These are phyloP conservation scores for Austroboletus niveus DNA, from an alignment of 1,284 basidiomycete species.

Conservation along the genomic window DNA sequence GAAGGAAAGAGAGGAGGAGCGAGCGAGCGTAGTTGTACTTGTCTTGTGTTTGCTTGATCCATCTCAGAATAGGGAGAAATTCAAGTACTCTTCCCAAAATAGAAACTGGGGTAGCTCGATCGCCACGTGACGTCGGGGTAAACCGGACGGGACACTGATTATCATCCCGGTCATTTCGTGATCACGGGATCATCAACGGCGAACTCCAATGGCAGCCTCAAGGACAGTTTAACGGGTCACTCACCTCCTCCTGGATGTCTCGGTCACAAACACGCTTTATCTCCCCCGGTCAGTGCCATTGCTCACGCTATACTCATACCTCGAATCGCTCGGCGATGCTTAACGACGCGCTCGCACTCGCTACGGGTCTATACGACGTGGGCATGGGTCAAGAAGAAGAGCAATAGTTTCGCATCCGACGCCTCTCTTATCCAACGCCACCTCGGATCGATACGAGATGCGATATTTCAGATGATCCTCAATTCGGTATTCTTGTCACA, in stretches of 20 bases:
- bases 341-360: slow-evolving; percentile 4
- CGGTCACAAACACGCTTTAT: no score
- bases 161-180: not conserved
- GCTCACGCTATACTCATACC: no score
- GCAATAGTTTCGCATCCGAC: slow-evolving; percentile 11
- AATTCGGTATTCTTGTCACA: slow-evolving; percentile 5
- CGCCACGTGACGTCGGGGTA: slow-evolving; percentile 25
- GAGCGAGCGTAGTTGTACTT: slow-evolving; percentile 7
- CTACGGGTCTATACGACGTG: slow-evolving; percentile 15
- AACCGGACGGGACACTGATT: slow-evolving; percentile 11
- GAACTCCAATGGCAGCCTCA: slow-evolving; percentile 3
- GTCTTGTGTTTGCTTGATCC: slow-evolving; percentile 22
- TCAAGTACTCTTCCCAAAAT: slow-evolving; percentile 17
- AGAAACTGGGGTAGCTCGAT: slow-evolving; percentile 19
- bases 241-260: no score
- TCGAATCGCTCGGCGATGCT: no score
- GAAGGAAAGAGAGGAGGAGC: slow-evolving; percentile 1
- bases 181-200: slow-evolving; percentile 12
- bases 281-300: no score
- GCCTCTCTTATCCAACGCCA: slow-evolving; percentile 13
- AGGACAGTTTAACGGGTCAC: not conserved
- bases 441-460: slow-evolving; percentile 30
- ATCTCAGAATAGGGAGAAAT: slow-evolving; percentile 26
- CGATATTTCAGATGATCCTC: not conserved
- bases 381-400: slow-evolving; percentile 8